phyloP scores from a whole-genome alignment of 2,329 filamentous ascomycete species.

The Fusarium austroafricanum region DNA sequence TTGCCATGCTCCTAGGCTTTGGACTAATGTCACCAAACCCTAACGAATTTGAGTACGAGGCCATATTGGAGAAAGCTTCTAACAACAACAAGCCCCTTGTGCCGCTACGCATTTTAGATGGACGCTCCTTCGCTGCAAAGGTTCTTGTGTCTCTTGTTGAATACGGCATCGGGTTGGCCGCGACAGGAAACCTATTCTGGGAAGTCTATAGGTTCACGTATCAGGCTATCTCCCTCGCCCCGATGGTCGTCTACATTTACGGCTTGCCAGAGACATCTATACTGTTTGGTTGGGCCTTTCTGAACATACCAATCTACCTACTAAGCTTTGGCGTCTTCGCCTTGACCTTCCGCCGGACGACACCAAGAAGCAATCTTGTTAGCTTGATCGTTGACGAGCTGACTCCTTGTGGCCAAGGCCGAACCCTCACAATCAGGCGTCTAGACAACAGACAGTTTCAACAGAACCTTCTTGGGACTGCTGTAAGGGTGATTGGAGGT shows the following conservation, averaged over 20 bases:
- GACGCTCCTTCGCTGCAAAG: constrained; percentile 6
- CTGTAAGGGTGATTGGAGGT: constrained; percentile 6
- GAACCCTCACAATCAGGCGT: not conserved
- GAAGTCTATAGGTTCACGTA: constrained; percentile 26
- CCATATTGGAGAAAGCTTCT: constrained; percentile 10
- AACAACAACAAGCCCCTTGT: not conserved
- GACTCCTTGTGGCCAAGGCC: constrained; percentile 22
- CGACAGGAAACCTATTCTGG: constrained; percentile 17
- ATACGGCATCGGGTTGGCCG: constrained; percentile 10
- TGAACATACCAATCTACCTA: constrained; percentile 22
- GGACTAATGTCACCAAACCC: constrained; percentile 27
- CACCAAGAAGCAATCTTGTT: not conserved
- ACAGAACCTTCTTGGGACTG: constrained; percentile 1
- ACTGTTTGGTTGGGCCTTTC: constrained; percentile 23
- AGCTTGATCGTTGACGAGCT: constrained; percentile 11
- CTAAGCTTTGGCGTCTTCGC: constrained; percentile 26
- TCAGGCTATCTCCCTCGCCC: constrained; percentile 13
- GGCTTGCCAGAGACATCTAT: constrained; percentile 23
- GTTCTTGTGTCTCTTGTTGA: constrained; percentile 19
- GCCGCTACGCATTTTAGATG: not conserved
- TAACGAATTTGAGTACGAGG: constrained; percentile 18
- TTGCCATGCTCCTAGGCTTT: constrained; percentile 19
- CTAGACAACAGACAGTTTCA: not conserved
- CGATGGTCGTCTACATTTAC: constrained; percentile 5
- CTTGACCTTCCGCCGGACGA: constrained; percentile 7